These are phyloP conservation scores for Ustilago curta DNA, from an alignment of 1,284 basidiomycete genomes.

Conservation along the genomic window DNA sequence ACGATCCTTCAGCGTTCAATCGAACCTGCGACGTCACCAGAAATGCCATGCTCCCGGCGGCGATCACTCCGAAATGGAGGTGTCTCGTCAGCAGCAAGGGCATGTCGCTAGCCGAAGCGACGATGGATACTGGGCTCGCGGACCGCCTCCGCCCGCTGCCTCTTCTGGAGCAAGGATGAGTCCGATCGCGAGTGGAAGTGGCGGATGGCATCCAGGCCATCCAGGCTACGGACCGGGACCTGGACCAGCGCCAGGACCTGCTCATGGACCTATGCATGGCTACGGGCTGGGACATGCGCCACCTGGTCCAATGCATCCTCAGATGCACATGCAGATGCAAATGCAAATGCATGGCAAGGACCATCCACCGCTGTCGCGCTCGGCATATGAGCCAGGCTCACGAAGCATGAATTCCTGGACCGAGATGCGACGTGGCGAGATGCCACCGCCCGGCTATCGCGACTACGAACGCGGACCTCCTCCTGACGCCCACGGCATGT, in stretches of 20 bases:
- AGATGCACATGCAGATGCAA: conserved; percentile 37
- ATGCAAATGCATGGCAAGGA: conserved; percentile 42
- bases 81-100: conserved; percentile 33
- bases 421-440: conserved; percentile 36
- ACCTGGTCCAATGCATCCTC: conserved; percentile 26
- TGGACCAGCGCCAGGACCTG: conserved; percentile 5
- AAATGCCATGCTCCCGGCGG: conserved; percentile 55
- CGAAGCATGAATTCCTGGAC: conserved; percentile 54
- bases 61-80: conserved; percentile 35
- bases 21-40: conserved; percentile 66
- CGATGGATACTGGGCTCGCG: conserved; percentile 35
- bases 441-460: conserved; percentile 39
- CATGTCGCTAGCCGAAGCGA: conserved; percentile 24
- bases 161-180: conserved; percentile 37
- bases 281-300: conserved; percentile 18
- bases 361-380: conserved; percentile 48
- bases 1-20: conserved; percentile 66
- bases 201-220: conserved; percentile 34
- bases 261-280: conserved; percentile 19
- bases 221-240: conserved; percentile 24
- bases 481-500: conserved; percentile 16
- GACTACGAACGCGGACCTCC: conserved; percentile 34
- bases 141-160: conserved; percentile 29
- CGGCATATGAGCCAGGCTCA: conserved; percentile 52
- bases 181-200: conserved; percentile 28